phyloP scores from a whole-genome alignment of 306 rosid genomes.

The Pyrus communis region DNA sequence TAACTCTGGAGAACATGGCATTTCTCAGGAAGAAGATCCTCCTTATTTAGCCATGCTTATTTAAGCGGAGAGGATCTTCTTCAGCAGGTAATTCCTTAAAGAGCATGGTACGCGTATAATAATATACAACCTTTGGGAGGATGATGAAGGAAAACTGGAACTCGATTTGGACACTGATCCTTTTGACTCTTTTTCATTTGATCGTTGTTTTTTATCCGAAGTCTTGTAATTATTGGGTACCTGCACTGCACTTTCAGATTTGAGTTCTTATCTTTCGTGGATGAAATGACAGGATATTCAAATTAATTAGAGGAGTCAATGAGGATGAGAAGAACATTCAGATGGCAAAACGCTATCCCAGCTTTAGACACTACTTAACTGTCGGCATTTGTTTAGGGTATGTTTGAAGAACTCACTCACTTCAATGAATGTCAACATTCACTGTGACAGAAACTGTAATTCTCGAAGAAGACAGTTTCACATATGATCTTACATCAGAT shows the following conservation, averaged over 20 bases:
- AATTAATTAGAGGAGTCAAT: conserved; percentile 73
- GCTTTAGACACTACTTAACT: conserved; percentile 84
- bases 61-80: conserved; percentile 64
- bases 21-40: no score
- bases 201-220: background rate
- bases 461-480: background rate
- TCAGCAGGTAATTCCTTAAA: conserved; percentile 51
- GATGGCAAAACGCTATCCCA: conserved; percentile 72
- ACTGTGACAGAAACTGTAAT: background rate
- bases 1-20: background rate
- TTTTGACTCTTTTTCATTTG: background rate
- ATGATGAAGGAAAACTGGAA: conserved; percentile 82
- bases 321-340: conserved; percentile 78
- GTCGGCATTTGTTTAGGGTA: conserved; percentile 83
- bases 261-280: background rate
- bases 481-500: background rate
- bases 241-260: background rate
- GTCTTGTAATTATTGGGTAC: background rate
- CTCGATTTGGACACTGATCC: conserved; percentile 78
- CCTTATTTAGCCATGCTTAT: conserved; percentile 22
- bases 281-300: conserved; percentile 69
- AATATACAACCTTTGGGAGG: conserved; percentile 95
- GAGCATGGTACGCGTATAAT: conserved; percentile 75
- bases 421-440: background rate
- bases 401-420: background rate